Conservation (phyloP, 192 early-diverging fungal species). For the Coemansia sp. region DNA sequence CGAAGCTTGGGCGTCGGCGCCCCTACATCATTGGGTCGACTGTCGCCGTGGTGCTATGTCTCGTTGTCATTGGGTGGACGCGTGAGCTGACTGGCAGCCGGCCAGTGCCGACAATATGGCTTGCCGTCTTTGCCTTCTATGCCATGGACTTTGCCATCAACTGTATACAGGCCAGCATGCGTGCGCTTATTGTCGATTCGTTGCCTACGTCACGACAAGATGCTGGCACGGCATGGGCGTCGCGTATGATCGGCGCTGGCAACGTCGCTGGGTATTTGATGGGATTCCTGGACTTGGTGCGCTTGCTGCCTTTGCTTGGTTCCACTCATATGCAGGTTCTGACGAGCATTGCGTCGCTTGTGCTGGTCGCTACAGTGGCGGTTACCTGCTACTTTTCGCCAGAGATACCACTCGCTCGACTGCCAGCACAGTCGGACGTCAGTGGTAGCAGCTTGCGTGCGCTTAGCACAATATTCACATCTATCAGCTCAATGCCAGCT, state of each 20-base stretch:
- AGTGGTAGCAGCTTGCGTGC: conserved; percentile 40
- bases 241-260: conserved; percentile 79
- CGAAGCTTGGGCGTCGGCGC: conserved; percentile 71
- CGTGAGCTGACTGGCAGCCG: conserved; percentile 60
- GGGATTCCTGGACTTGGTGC: conserved; percentile 76
- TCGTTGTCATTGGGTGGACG: conserved; percentile 72
- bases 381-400: conserved; percentile 67
- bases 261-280: conserved; percentile 84
- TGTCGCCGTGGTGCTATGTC: conserved; percentile 61
- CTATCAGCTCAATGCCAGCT: conserved; percentile 63
- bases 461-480: conserved; percentile 30
- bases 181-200: conserved; percentile 85
- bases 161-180: conserved; percentile 76
- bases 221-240: conserved; percentile 78
- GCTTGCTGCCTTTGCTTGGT: conserved; percentile 65
- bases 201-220: conserved; percentile 79
- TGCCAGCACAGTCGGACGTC: conserved; percentile 1
- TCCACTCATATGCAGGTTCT: conserved; percentile 78
- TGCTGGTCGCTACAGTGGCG: conserved; percentile 57
- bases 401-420: conserved; percentile 48
- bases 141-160: conserved; percentile 93
- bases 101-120: conserved; percentile 52
- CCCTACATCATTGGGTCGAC: conserved; percentile 80
- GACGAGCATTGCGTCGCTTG: conserved; percentile 67
- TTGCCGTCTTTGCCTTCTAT: conserved; percentile 84